Evolutionary conservation across 2,329 filamentous ascomycete genomes (phyloP).

Genomic region (Pestalotiopsis fici): DNA sequence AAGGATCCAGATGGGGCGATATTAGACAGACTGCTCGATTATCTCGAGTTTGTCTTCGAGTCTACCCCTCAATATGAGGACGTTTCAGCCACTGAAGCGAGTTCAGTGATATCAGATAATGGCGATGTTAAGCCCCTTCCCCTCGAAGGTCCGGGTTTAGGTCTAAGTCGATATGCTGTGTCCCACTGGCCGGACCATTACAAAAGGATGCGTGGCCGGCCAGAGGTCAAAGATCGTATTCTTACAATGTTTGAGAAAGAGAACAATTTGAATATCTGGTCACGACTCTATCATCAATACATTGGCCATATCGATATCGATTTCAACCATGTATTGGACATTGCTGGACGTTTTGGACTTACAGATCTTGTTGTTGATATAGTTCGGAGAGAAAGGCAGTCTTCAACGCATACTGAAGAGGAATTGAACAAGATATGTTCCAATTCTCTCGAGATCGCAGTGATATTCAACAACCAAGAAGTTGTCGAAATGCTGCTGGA

Average conservation of each 20-base stretch:
- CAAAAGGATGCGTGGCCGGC: not conserved
- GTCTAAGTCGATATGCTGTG: not conserved
- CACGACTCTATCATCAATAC: not conserved
- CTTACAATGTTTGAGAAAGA: not conserved
- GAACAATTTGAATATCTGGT: not conserved
- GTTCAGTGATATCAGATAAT: not conserved
- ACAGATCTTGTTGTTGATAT: too few relatives aligned
- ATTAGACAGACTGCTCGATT: not conserved
- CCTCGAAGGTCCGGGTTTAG: not conserved
- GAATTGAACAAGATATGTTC: too few relatives aligned
- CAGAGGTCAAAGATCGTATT: not conserved
- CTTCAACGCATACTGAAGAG: too few relatives aligned
- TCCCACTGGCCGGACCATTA: not conserved
- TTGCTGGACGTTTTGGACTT: too few relatives aligned
- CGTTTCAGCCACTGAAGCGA: too few relatives aligned
- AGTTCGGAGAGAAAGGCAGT: too few relatives aligned
- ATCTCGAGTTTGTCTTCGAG: not conserved
- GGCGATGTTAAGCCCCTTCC: not conserved
- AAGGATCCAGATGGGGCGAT: not conserved
- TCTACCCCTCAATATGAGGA: not conserved
- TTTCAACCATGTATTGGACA: not conserved
- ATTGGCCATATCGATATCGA: not conserved
- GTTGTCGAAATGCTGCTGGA: too few relatives aligned
- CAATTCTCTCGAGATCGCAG: too few relatives aligned
- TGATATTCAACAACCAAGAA: too few relatives aligned